These are phyloP conservation scores for Chaetoscypha palmicola DNA, from an alignment of 2,329 filamentous ascomycete species.

Conservation along the genomic window DNA sequence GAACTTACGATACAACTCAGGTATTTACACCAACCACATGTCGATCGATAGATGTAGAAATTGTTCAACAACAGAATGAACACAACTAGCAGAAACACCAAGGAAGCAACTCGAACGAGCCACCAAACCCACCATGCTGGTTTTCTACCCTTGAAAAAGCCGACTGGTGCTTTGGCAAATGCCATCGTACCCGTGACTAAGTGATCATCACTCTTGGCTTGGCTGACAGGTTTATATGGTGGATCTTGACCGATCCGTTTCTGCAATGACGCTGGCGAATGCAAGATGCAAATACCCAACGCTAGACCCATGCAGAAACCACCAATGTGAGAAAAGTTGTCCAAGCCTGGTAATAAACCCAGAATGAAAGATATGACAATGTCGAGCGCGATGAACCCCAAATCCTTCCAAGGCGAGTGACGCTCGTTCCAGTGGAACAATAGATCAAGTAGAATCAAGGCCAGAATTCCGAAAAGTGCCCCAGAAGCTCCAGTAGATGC, in stretches of 20 bases:
- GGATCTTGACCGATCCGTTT: constrained; percentile 64
- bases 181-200: constrained; percentile 24
- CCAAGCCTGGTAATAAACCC: constrained; percentile 81
- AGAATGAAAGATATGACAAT: constrained; percentile 86
- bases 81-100: constrained; percentile 74
- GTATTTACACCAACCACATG: constrained; percentile 91
- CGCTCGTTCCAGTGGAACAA: constrained; percentile 88
- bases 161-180: constrained; percentile 56
- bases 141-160: constrained; percentile 89
- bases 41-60: constrained; percentile 76
- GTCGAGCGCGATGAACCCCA: constrained; percentile 82
- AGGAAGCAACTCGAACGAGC: constrained; percentile 70
- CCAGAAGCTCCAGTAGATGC: constrained; percentile 87
- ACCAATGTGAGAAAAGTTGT: constrained; percentile 97
- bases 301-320: constrained; percentile 89
- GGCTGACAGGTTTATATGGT: constrained; percentile 63
- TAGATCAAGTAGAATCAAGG: constrained; percentile 79
- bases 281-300: constrained; percentile 78
- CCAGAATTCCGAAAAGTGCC: constrained; percentile 84
- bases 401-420: constrained; percentile 66
- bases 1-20: constrained; percentile 80
- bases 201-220: constrained; percentile 33
- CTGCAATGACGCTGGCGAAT: constrained; percentile 76
- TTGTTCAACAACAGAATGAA: constrained; percentile 86
- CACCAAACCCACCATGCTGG: constrained; percentile 98